phyloP scores from a whole-genome alignment of 2,329 filamentous ascomycete species.

The Sarocladium strictum region DNA sequence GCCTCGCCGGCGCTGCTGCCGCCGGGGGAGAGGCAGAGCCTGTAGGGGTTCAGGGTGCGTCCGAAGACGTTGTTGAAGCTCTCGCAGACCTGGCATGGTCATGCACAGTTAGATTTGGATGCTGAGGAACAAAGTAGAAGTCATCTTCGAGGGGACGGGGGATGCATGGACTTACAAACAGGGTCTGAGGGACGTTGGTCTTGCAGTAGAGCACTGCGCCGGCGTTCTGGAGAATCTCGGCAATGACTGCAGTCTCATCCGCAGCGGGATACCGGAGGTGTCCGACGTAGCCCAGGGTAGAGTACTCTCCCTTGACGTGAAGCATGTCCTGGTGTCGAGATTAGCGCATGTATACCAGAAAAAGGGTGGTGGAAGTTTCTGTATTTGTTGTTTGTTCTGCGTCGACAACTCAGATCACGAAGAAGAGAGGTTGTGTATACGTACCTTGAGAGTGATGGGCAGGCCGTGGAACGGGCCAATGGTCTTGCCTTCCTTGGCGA shows the following conservation, averaged over 20 bases:
- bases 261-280: conserved; percentile 48
- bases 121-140: conserved; percentile 14
- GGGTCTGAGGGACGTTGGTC: conserved; percentile 59
- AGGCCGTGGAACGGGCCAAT: conserved; percentile 58
- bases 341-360: too few relatives aligned
- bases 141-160: neutral
- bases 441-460: conserved; percentile 33
- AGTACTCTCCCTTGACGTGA: conserved; percentile 44
- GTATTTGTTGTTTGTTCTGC: too few relatives aligned
- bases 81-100: neutral
- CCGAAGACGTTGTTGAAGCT: conserved; percentile 57
- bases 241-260: conserved; percentile 50
- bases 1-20: conserved; percentile 57
- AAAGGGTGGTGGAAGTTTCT: too few relatives aligned
- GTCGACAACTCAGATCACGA: too few relatives aligned
- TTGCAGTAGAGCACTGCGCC: conserved; percentile 64
- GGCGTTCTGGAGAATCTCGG: conserved; percentile 44
- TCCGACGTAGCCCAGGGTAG: conserved; percentile 50
- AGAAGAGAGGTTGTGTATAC: too few relatives aligned
- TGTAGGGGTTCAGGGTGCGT: conserved; percentile 57
- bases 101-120: conserved; percentile 44
- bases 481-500: conserved; percentile 30
- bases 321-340: conserved; percentile 57
- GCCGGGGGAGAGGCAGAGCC: conserved; percentile 53
- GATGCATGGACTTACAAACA: conserved; percentile 24